Conservation (phyloP, 768 basidiomycete species). For the Mycena sanguinolenta region DNA sequence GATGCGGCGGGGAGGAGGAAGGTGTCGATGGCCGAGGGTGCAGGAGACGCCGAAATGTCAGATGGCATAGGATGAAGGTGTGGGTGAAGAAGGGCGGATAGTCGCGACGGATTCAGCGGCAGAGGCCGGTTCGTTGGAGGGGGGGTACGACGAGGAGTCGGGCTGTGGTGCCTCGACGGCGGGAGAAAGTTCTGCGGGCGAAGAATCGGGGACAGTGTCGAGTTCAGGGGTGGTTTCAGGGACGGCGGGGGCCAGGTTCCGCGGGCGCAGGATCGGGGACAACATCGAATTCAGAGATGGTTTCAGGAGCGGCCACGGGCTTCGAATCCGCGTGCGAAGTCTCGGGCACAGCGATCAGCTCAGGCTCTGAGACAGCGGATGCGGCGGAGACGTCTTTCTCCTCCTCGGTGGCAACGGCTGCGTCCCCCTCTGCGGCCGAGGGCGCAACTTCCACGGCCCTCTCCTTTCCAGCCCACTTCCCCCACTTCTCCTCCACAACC, state of each 20-base stretch:
- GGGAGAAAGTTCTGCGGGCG: not conserved
- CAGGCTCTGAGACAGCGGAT: too few species aligned
- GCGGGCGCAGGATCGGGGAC: not conserved
- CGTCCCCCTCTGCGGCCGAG: not conserved
- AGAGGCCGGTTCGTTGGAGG: not conserved
- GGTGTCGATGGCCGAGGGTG: constrained; percentile 34
- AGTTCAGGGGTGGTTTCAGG: not conserved
- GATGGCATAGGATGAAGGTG: not conserved
- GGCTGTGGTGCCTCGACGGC: not conserved
- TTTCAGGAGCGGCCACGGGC: too few species aligned
- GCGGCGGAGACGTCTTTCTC: too few species aligned
- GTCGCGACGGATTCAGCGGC: constrained; percentile 38
- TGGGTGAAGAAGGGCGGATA: constrained; percentile 33
- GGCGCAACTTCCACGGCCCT: constrained; percentile 20
- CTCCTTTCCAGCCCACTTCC: constrained; percentile 42
- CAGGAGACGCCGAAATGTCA: too few species aligned
- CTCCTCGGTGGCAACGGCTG: too few species aligned
- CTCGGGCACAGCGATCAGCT: not conserved
- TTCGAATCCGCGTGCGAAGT: not conserved
- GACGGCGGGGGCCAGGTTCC: constrained; percentile 2
- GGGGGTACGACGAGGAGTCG: constrained; percentile 8
- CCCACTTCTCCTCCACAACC: constrained; percentile 59
- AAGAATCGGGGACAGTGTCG: not conserved
- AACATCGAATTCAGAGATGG: too few species aligned
- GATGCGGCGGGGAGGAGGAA: constrained; percentile 42